Percentiles rank a stretch among this genome's conserved stretches.
phyloP scores from a whole-genome alignment of 192 early-diverging fungal genomes.

The Entomortierella chlamydospora region DNA sequence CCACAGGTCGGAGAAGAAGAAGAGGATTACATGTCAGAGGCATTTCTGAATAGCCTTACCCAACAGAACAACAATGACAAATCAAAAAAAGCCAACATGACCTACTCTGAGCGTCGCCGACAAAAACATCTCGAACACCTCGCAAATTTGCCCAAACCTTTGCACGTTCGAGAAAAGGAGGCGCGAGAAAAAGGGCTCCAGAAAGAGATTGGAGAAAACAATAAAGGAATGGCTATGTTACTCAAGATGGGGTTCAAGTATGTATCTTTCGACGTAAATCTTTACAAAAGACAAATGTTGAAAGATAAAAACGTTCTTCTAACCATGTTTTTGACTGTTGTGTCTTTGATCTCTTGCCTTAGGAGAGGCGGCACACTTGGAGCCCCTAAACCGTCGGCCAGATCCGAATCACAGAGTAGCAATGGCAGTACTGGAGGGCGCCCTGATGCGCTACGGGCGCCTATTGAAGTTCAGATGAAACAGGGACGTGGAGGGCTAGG shows the following conservation, averaged over 20 bases:
- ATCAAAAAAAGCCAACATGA: slow-evolving; percentile 15
- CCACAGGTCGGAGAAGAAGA: slow-evolving; percentile 46
- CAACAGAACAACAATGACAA: slow-evolving; percentile 23
- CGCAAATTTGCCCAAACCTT: slow-evolving; percentile 57
- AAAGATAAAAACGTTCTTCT: no score
- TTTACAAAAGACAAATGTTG: no score
- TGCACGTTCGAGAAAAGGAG: slow-evolving; percentile 56
- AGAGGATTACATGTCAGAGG: slow-evolving; percentile 66
- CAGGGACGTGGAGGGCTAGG: slow-evolving; percentile 62
- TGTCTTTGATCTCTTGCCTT: no score
- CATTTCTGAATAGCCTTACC: slow-evolving; percentile 54
- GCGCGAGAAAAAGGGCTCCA: slow-evolving; percentile 61
- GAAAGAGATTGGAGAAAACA: slow-evolving; percentile 58
- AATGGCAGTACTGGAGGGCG: neutral
- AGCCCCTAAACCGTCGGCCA: neutral
- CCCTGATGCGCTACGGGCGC: slow-evolving; percentile 9
- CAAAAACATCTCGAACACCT: slow-evolving; percentile 56
- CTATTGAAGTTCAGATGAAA: slow-evolving; percentile 36
- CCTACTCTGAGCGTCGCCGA: slow-evolving; percentile 55
- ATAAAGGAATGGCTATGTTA: slow-evolving; percentile 68
- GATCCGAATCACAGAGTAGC: neutral
- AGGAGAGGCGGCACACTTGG: slow-evolving; percentile 61
- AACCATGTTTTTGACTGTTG: no score
- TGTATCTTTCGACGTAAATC: neutral
- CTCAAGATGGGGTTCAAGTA: slow-evolving; percentile 72